Conservation (phyloP, 1,139 yeast species). For the Oligophagozyma castellii region DNA sequence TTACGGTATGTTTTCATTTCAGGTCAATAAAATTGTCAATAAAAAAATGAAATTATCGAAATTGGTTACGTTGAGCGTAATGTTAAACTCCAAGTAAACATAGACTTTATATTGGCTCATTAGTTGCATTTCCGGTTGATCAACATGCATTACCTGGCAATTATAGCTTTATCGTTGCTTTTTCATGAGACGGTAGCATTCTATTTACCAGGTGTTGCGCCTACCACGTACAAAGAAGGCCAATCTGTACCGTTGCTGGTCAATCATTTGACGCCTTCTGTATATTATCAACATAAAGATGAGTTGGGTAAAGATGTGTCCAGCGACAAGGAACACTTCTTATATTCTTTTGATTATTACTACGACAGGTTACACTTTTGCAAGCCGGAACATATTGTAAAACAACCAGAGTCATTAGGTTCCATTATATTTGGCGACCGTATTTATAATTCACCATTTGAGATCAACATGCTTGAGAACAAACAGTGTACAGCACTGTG, state of each 20-base stretch:
- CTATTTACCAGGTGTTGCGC: constrained; percentile 92
- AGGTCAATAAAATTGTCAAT: no score
- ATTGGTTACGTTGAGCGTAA: no score
- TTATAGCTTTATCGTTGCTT: no score
- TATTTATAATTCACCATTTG: constrained; percentile 83
- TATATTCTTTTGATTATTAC: constrained; percentile 77
- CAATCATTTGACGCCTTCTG: constrained; percentile 78
- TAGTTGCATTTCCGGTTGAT: no score
- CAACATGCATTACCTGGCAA: no score
- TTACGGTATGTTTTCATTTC: no score
- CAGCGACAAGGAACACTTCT: constrained; percentile 32
- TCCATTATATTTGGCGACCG: constrained; percentile 91
- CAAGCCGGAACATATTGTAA: constrained; percentile 43
- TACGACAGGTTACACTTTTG: constrained; percentile 77
- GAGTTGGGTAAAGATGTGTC: constrained; percentile 29
- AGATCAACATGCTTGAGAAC: constrained; percentile 62
- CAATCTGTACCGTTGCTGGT: constrained; percentile 69
- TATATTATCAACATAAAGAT: constrained; percentile 29
- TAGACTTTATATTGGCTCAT: no score
- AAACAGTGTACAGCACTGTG: constrained; percentile 57
- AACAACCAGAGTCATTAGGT: constrained; percentile 84
- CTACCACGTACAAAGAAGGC: constrained; percentile 67
- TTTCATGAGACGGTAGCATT: constrained; percentile 33
- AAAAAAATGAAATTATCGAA: no score
- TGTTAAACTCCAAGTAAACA: no score